These are phyloP conservation scores for Daphne laureola DNA, from an alignment of 441 rosid genomes.

Conservation along the genomic window DNA sequence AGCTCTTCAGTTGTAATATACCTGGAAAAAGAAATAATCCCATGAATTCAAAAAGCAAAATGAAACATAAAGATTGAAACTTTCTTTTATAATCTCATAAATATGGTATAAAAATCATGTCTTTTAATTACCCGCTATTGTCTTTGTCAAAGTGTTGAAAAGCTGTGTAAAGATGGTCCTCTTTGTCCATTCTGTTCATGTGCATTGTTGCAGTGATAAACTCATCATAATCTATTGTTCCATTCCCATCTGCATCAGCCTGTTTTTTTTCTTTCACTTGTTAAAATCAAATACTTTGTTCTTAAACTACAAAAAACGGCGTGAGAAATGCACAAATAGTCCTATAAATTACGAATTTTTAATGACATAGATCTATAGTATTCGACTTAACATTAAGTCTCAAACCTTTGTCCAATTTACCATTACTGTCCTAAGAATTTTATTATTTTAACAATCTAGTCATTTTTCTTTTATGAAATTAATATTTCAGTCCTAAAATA, in stretches of 20 bases:
- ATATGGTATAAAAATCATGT: too few relatives aligned
- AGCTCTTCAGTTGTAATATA: slow-evolving; percentile 82
- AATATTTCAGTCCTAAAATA: too few relatives aligned
- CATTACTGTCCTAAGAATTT: too few relatives aligned
- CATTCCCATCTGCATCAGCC: slow-evolving; percentile 97
- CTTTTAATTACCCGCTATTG: slow-evolving; percentile 63
- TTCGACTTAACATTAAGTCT: too few relatives aligned
- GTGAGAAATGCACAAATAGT: too few relatives aligned
- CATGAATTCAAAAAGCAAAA: not conserved
- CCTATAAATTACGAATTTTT: too few relatives aligned
- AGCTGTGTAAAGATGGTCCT: slow-evolving; percentile 79
- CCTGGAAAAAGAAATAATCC: slow-evolving; percentile 22
- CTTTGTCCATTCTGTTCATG: slow-evolving; percentile 76
- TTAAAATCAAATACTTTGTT: not conserved
- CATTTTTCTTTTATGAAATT: too few relatives aligned
- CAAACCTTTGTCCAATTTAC: too few relatives aligned
- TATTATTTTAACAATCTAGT: too few relatives aligned
- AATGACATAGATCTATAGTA: too few relatives aligned
- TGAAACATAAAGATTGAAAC: not conserved
- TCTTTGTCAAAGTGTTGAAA: slow-evolving; percentile 94
- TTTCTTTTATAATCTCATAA: not conserved
- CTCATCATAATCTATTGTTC: slow-evolving; percentile 86
- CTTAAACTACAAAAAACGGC: too few relatives aligned
- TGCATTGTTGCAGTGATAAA: slow-evolving; percentile 95
- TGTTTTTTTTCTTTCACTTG: slow-evolving; percentile 13